Conservation (phyloP, 2,329 filamentous ascomycete genomes). For the Botryotinia narcissicola region DNA sequence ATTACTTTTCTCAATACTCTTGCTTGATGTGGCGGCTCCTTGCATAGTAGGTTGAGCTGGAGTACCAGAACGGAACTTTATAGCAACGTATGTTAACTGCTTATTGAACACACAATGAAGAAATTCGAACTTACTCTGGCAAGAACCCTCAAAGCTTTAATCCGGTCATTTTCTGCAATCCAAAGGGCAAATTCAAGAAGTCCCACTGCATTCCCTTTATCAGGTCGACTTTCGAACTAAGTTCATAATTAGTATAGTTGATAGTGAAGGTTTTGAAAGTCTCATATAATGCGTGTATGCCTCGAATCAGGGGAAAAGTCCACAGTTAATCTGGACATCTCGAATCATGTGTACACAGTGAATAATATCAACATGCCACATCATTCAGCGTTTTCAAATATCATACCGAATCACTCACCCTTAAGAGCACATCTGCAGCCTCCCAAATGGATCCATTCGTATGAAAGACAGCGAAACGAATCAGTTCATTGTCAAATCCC, state of each 20-base stretch:
- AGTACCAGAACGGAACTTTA: not conserved
- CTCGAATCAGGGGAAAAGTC: not conserved
- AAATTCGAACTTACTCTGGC: not conserved
- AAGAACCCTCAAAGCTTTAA: slow-evolving; percentile 3
- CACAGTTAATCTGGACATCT: not conserved
- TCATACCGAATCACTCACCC: not conserved
- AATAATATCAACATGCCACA: not conserved
- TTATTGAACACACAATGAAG: too few species aligned
- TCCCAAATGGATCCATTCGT: not conserved
- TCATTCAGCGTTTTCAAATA: not conserved
- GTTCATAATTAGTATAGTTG: not conserved
- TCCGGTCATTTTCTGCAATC: not conserved
- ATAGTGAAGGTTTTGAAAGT: not conserved
- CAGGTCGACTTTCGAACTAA: not conserved
- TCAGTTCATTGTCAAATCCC: not conserved
- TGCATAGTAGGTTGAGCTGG: not conserved
- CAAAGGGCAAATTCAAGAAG: not conserved
- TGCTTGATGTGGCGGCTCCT: too few species aligned
- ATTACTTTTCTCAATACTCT: not conserved
- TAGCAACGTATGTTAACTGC: not conserved
- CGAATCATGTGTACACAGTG: not conserved
- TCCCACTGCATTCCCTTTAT: not conserved
- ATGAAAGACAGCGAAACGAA: not conserved
- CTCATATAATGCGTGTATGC: not conserved
- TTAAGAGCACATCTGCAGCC: not conserved